Evolutionary conservation across 768 basidiomycete genomes (phyloP), one percentile per base, ranked within the genome.

Genomic region (Amanita polypyramis): DNA sequence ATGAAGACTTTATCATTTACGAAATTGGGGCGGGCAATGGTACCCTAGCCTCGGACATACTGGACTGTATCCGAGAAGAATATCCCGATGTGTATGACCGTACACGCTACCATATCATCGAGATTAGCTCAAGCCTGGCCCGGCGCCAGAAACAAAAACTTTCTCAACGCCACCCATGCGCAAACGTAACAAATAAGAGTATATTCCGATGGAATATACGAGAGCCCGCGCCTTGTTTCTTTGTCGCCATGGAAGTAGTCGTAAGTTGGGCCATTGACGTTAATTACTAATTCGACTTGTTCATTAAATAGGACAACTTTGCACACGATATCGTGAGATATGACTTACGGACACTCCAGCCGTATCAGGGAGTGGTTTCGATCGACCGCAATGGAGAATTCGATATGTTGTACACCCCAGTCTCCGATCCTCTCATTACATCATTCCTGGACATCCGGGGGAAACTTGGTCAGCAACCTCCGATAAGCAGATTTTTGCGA

Each of bases 21-120:
- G 96, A 99, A 64, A 85, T 99, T 56, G 96, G 96, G 30, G 96
- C 93, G 2, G 96, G 96, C 35, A 99, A 99, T 58, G 96, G 96
- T 10, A 95, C 95, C 1, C 74, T 99, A 49, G 94, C 95, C 25
- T 67, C 77, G 64, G 85, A 97, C 61, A 80, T 96, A 45, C 80
- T 99, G 49, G 75, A 89, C 61, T 88, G 79, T 57, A 65, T 99
- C 25, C 78, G 73, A 17, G 73, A 78, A 40, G 69, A 80, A 35
- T 80, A 94, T 58, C 92, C 92, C 0, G 91, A 93, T 33, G 91
- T 98, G 3, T 98, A 93, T 62, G 89, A 91, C 50, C 78, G 91
- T 15, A 96, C 93, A 14, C 76, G 78, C 12, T 99, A 99, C 66
- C 79, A 85, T 52, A 95, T 97, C 59, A 86, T 98, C 54, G 96